Evolutionary conservation across 75 land plant genomes (phyloP).

Genomic region (Cunninghamia lanceolata): DNA sequence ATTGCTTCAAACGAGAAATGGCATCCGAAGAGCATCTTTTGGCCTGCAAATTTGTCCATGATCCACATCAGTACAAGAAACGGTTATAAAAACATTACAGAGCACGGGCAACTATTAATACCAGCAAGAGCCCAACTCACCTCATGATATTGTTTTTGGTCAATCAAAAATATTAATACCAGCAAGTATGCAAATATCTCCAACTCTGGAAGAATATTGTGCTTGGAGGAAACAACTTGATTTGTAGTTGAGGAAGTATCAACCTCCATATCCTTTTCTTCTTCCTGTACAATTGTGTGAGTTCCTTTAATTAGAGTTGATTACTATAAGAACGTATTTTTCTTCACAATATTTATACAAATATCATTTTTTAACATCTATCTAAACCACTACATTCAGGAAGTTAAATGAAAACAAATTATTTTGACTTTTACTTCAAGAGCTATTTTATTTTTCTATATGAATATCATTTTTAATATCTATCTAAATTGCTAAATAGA

Average conservation of each 20-base stretch:
- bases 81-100: background rate
- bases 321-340: no score
- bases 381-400: no score
- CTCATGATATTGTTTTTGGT: conserved; percentile 81
- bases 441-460: no score
- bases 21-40: conserved; percentile 81
- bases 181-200: conserved; percentile 86
- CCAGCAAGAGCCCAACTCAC: conserved; percentile 24
- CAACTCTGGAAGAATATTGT: conserved; percentile 68
- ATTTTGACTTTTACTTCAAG: no score
- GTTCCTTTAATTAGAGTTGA: no score
- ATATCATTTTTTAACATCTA: no score
- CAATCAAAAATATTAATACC: conserved; percentile 83
- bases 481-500: no score
- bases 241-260: conserved; percentile 55
- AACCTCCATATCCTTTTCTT: conserved; percentile 88
- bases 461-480: no score
- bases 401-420: no score
- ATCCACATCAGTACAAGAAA: background rate
- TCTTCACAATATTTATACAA: no score
- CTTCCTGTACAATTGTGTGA: conserved; percentile 53
- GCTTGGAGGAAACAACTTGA: conserved; percentile 51
- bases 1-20: conserved; percentile 71
- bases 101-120: background rate
- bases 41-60: conserved; percentile 52